Conservation (phyloP, 768 basidiomycete species). For the Lentinus tigrinus region DNA sequence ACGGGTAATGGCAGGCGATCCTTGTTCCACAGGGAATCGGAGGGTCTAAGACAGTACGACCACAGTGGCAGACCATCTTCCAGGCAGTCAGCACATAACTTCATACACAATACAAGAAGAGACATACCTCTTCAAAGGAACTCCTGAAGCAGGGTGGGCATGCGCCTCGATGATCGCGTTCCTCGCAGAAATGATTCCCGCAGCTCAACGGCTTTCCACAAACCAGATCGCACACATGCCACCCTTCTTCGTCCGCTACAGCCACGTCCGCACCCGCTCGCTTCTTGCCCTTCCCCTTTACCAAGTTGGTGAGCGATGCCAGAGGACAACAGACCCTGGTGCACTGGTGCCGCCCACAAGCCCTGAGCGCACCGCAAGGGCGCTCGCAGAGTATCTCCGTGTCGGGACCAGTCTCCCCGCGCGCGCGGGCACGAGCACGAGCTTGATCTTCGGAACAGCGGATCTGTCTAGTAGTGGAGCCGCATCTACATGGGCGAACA, state of each 20-base stretch:
- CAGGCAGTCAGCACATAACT: background rate
- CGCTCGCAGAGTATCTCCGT: conserved; percentile 75
- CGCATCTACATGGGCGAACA: conserved; percentile 84
- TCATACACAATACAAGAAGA: background rate
- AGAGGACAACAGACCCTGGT: conserved; percentile 86
- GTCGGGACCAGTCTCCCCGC: conserved; percentile 25
- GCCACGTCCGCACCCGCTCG: conserved; percentile 35
- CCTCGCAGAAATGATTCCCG: conserved; percentile 78
- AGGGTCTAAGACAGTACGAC: conserved; percentile 82
- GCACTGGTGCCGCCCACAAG: conserved; percentile 89
- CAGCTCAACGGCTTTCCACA: conserved; percentile 74
- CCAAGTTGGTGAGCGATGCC: conserved; percentile 51
- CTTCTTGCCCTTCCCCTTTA: conserved; percentile 65
- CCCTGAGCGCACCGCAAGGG: conserved; percentile 72
- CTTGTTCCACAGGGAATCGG: conserved; percentile 86
- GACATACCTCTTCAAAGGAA: conserved; percentile 84
- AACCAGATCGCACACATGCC: conserved; percentile 83
- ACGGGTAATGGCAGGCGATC: conserved; percentile 79
- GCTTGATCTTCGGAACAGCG: conserved; percentile 50
- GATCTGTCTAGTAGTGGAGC: conserved; percentile 56
- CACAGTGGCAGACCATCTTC: conserved; percentile 79
- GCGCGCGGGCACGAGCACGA: conserved; percentile 27
- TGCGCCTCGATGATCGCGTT: conserved; percentile 75
- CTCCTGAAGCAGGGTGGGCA: conserved; percentile 86
- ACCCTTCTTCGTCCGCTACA: conserved; percentile 59